A percentile compares a stretch with the other conserved stretches of the same genome.
phyloP scores from a whole-genome alignment of 441 rosid genomes.

The Metrosideros polymorpha region DNA sequence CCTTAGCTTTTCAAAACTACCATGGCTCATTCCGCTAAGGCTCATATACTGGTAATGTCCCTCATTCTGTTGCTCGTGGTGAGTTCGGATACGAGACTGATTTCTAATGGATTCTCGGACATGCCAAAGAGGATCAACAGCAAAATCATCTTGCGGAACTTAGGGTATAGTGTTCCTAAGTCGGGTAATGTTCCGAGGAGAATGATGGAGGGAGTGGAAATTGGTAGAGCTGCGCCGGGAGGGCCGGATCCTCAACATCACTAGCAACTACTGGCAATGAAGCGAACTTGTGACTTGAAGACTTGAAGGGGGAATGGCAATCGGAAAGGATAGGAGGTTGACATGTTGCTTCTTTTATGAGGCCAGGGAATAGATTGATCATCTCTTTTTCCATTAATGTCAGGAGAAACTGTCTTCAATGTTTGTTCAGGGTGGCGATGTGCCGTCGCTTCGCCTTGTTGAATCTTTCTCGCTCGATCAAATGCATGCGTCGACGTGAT shows the following conservation, averaged over 20 bases:
- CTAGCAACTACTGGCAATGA: neutral
- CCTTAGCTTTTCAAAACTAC: neutral
- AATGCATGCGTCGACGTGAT: neutral
- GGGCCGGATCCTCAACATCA: slow-evolving; percentile 46
- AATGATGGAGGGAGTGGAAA: slow-evolving; percentile 2
- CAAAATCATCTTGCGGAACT: neutral
- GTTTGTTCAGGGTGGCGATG: no score
- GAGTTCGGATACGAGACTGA: slow-evolving; percentile 4
- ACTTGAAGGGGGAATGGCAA: neutral
- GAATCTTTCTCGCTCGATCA: neutral
- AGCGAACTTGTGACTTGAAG: neutral
- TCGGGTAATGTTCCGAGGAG: neutral
- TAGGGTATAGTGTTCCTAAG: neutral
- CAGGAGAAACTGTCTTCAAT: no score
- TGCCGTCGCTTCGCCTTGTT: neutral
- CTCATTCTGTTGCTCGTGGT: slow-evolving; percentile 2
- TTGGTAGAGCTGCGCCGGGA: slow-evolving; percentile 20
- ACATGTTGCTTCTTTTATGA: slow-evolving; percentile 1
- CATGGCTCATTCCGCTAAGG: slow-evolving; percentile 11
- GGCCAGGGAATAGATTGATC: neutral
- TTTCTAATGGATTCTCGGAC: neutral
- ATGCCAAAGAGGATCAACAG: neutral
- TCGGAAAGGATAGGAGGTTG: slow-evolving; percentile 39
- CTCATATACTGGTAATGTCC: neutral
- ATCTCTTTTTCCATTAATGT: neutral